phyloP scores from a whole-genome alignment of 164 flowering plant genomes.

The Piper betle region DNA sequence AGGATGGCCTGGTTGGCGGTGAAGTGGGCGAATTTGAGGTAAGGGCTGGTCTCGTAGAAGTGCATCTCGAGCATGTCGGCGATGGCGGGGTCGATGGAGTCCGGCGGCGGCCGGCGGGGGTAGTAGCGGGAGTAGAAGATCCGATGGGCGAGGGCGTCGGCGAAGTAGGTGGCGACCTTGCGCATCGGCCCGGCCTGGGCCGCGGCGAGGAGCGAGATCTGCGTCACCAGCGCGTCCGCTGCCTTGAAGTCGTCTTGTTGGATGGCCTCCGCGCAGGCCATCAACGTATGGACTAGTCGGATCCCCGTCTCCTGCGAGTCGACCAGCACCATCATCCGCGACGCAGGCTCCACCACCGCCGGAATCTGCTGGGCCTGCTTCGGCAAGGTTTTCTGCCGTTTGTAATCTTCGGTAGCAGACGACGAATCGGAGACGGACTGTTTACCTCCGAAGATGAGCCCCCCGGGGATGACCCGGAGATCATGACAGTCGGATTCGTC shows the following conservation, averaged over 20 bases:
- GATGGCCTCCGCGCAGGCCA: slow-evolving; percentile 85
- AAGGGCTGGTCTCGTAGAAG: slow-evolving; percentile 78
- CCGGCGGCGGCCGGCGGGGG: slow-evolving; percentile 26
- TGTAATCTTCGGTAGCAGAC: too few relatives aligned
- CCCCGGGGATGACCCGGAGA: slow-evolving; percentile 60
- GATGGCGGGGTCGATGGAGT: slow-evolving; percentile 20
- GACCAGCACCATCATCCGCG: slow-evolving; percentile 42
- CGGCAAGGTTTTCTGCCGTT: too few relatives aligned
- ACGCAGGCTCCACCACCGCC: slow-evolving; percentile 10
- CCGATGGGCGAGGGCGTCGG: slow-evolving; percentile 48
- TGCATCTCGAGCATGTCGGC: slow-evolving; percentile 58
- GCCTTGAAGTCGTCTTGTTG: slow-evolving; percentile 39
- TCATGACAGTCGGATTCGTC: slow-evolving; percentile 40
- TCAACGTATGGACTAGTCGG: slow-evolving; percentile 56
- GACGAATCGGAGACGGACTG: slow-evolving; percentile 4
- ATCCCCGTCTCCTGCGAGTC: slow-evolving; percentile 64
- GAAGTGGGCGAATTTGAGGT: slow-evolving; percentile 86
- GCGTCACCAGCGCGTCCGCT: slow-evolving; percentile 58
- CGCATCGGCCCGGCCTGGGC: slow-evolving; percentile 81
- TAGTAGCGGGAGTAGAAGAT: slow-evolving; percentile 31
- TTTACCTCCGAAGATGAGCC: slow-evolving; percentile 20
- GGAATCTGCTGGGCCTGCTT: neutral
- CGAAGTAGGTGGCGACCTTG: slow-evolving; percentile 70
- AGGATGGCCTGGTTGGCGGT: slow-evolving; percentile 88
- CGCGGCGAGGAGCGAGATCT: slow-evolving; percentile 44